Conservation (phyloP, 2,329 filamentous ascomycete species). For the Fusarium keratoplasticum region DNA sequence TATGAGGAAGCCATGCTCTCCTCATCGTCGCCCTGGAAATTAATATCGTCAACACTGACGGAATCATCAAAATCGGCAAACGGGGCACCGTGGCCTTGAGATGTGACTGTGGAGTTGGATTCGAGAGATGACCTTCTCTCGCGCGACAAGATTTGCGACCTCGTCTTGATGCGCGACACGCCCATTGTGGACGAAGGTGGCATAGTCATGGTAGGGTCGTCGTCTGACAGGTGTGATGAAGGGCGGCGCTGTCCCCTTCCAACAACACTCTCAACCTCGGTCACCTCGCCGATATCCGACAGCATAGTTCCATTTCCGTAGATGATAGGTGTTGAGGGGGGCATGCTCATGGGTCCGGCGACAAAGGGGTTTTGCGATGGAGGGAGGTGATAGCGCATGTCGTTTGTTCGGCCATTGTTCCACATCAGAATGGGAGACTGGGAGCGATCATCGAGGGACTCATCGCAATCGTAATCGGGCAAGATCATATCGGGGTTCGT, state of each 20-base stretch:
- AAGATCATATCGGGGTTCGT: slow-evolving; percentile 97
- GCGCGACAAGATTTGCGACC: slow-evolving; percentile 56
- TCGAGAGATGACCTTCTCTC: slow-evolving; percentile 68
- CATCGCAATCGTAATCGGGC: slow-evolving; percentile 75
- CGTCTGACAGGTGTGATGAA: slow-evolving; percentile 51
- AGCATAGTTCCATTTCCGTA: slow-evolving; percentile 78
- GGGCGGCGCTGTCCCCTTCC: slow-evolving; percentile 56
- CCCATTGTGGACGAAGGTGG: slow-evolving; percentile 61
- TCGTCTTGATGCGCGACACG: slow-evolving; percentile 57
- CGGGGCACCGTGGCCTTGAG: slow-evolving; percentile 58
- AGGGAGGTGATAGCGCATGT: slow-evolving; percentile 57
- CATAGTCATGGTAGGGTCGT: slow-evolving; percentile 51
- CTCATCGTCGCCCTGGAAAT: slow-evolving; percentile 75
- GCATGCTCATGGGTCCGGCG: slow-evolving; percentile 54
- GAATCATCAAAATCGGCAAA: slow-evolving; percentile 73
- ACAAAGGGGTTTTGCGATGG: slow-evolving; percentile 52
- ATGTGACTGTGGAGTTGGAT: slow-evolving; percentile 71
- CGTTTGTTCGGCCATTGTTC: slow-evolving; percentile 57
- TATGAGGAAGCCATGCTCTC: slow-evolving; percentile 72
- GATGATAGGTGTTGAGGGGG: slow-evolving; percentile 72
- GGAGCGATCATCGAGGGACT: slow-evolving; percentile 63
- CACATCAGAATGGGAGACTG: slow-evolving; percentile 65
- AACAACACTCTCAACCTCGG: slow-evolving; percentile 63
- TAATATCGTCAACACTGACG: slow-evolving; percentile 72
- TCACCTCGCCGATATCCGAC: slow-evolving; percentile 72